Evolutionary conservation across 306 rosid genomes (phyloP).

Genomic region (Fragaria vesca): DNA sequence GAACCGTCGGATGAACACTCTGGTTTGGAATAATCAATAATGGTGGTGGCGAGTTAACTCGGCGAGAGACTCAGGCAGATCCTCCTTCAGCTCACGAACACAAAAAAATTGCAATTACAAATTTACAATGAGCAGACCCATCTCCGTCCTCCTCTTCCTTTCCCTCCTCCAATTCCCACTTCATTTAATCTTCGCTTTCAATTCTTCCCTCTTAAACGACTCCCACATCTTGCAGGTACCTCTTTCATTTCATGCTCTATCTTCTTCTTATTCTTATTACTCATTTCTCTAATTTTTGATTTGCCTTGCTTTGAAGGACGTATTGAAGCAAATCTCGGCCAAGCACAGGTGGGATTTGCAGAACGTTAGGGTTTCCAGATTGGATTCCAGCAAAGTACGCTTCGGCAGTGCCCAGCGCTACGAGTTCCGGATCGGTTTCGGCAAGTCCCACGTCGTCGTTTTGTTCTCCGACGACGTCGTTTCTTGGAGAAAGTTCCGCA

Average conservation of each 20-base stretch:
- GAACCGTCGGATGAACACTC: neutral
- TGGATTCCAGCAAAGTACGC: slow-evolving; percentile 54
- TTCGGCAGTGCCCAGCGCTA: slow-evolving; percentile 48
- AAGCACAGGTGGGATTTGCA: slow-evolving; percentile 59
- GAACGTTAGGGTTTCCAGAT: slow-evolving; percentile 40
- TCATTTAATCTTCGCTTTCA: slow-evolving; percentile 18
- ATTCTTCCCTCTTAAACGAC: slow-evolving; percentile 24
- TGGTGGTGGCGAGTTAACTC: neutral
- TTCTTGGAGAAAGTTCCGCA: slow-evolving; percentile 56
- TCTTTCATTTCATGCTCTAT: neutral
- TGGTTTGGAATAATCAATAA: neutral
- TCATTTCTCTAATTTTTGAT: slow-evolving; percentile 1
- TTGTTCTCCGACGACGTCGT: slow-evolving; percentile 56
- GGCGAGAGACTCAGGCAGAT: neutral
- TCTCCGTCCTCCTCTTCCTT: slow-evolving; percentile 32
- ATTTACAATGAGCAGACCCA: neutral
- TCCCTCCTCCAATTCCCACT: slow-evolving; percentile 26
- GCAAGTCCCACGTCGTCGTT: slow-evolving; percentile 40
- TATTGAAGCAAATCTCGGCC: slow-evolving; percentile 60
- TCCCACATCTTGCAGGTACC: slow-evolving; percentile 63
- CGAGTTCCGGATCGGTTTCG: slow-evolving; percentile 58
- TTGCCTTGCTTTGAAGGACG: slow-evolving; percentile 44
- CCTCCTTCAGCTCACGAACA: neutral
- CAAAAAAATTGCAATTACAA: neutral
- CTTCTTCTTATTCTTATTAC: neutral